Conservation (phyloP, 805 yeast species). For the Kazachstania psychrophila region DNA sequence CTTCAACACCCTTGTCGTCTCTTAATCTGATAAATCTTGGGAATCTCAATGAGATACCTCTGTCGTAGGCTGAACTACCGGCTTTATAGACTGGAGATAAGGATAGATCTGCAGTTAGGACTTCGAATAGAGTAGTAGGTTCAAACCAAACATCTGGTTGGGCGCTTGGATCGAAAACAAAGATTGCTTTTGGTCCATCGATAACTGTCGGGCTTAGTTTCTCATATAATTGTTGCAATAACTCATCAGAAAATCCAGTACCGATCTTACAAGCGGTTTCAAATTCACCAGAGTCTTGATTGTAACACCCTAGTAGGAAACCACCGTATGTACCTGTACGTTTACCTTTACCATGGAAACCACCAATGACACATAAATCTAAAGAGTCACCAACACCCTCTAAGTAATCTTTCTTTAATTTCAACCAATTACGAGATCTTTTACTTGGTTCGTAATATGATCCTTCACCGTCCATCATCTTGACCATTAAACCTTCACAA, state of each 20-base stretch:
- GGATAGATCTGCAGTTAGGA: slow-evolving; percentile 82
- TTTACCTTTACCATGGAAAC: slow-evolving; percentile 87
- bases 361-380: slow-evolving; percentile 90
- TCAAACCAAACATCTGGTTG: slow-evolving; percentile 93
- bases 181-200: slow-evolving; percentile 53
- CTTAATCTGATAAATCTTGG: slow-evolving; percentile 79
- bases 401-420: slow-evolving; percentile 87
- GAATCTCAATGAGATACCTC: slow-evolving; percentile 80
- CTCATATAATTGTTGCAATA: slow-evolving; percentile 50
- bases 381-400: slow-evolving; percentile 94
- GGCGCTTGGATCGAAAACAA: slow-evolving; percentile 61
- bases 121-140: slow-evolving; percentile 77
- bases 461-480: slow-evolving; percentile 71
- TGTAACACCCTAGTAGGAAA: slow-evolving; percentile 80
- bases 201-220: slow-evolving; percentile 61
- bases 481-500: slow-evolving; percentile 96
- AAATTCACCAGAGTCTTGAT: slow-evolving; percentile 82
- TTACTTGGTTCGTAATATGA: slow-evolving; percentile 90
- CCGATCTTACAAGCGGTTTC: slow-evolving; percentile 97
- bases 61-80: slow-evolving; percentile 59
- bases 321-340: slow-evolving; percentile 96
- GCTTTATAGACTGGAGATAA: slow-evolving; percentile 86
- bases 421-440: slow-evolving; percentile 91
- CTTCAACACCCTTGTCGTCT: slow-evolving; percentile 79
- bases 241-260: slow-evolving; percentile 89